Evolutionary conservation across 1,139 yeast genomes (phyloP).

Genomic region (Yamadazyma songkhlaensis): DNA sequence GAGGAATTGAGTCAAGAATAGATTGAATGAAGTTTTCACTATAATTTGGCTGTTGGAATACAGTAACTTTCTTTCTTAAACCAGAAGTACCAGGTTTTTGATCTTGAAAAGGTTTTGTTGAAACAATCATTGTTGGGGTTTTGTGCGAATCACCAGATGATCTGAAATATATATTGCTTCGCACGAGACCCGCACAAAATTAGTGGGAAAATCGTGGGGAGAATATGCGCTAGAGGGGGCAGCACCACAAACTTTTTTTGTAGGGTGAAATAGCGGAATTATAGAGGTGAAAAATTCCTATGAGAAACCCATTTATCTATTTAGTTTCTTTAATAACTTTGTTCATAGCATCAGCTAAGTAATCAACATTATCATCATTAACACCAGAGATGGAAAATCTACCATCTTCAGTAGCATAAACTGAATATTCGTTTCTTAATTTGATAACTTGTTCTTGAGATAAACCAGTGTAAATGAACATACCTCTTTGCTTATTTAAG

Average conservation of each 20-base stretch:
- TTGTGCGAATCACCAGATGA: no score
- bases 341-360: slow-evolving; percentile 75
- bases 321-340: slow-evolving; percentile 38
- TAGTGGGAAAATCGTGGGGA: background rate
- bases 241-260: no score
- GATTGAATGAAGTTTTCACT: slow-evolving; percentile 95
- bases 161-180: no score
- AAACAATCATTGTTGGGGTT: slow-evolving; percentile 17
- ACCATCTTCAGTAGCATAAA: slow-evolving; percentile 86
- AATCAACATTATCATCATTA: slow-evolving; percentile 74
- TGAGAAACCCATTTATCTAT: background rate
- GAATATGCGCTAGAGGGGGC: background rate
- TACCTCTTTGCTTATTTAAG: slow-evolving; percentile 86
- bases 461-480: slow-evolving; percentile 93
- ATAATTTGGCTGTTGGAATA: slow-evolving; percentile 77
- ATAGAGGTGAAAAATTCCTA: no score
- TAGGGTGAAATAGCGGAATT: no score
- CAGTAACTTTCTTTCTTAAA: slow-evolving; percentile 83
- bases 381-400: slow-evolving; percentile 91
- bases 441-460: slow-evolving; percentile 63
- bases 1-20: slow-evolving; percentile 82
- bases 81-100: slow-evolving; percentile 99
- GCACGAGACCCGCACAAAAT: no score
- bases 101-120: slow-evolving; percentile 79
- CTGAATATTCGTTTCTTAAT: slow-evolving; percentile 68